Conservation (phyloP, 2,329 filamentous ascomycete genomes). For the Botrytis hyacinthi region DNA sequence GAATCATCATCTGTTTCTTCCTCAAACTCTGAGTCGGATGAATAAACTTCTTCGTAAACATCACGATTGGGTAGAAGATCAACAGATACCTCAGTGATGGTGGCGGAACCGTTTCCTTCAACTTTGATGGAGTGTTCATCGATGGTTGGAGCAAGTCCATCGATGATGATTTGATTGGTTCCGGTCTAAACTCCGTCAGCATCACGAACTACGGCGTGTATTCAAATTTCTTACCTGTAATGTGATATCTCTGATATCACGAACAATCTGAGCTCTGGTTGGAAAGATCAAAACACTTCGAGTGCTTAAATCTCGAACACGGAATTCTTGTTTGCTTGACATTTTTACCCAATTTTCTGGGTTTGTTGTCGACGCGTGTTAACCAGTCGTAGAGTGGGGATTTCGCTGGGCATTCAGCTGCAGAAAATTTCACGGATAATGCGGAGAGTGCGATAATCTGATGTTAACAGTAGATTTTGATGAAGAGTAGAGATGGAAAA, state of each 20-base stretch:
- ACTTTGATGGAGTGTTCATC: slow-evolving; percentile 59
- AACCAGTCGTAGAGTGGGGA: not conserved
- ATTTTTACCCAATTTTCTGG: slow-evolving; percentile 11
- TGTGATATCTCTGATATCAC: slow-evolving; percentile 55
- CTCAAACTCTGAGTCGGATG: slow-evolving; percentile 39
- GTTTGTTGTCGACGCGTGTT: not conserved
- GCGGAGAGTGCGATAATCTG: not conserved
- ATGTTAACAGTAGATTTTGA: not conserved
- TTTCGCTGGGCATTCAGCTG: not conserved
- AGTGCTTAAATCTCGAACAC: slow-evolving; percentile 56
- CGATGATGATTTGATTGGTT: slow-evolving; percentile 54
- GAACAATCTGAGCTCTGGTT: slow-evolving; percentile 56
- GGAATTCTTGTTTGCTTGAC: slow-evolving; percentile 47
- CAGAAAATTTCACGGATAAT: not conserved
- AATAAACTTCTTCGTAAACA: slow-evolving; percentile 43
- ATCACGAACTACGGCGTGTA: not conserved
- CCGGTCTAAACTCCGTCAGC: slow-evolving; percentile 42
- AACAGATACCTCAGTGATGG: slow-evolving; percentile 61
- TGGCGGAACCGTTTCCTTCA: slow-evolving; percentile 56
- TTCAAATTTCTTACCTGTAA: slow-evolving; percentile 38
- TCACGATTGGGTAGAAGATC: slow-evolving; percentile 54
- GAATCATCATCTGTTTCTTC: slow-evolving; percentile 35
- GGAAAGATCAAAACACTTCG: slow-evolving; percentile 64
- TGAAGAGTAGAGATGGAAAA: not conserved
- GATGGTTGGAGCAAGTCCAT: slow-evolving; percentile 52